phyloP scores from a whole-genome alignment of 2,329 filamentous ascomycete species.

The Alternaria solani region DNA sequence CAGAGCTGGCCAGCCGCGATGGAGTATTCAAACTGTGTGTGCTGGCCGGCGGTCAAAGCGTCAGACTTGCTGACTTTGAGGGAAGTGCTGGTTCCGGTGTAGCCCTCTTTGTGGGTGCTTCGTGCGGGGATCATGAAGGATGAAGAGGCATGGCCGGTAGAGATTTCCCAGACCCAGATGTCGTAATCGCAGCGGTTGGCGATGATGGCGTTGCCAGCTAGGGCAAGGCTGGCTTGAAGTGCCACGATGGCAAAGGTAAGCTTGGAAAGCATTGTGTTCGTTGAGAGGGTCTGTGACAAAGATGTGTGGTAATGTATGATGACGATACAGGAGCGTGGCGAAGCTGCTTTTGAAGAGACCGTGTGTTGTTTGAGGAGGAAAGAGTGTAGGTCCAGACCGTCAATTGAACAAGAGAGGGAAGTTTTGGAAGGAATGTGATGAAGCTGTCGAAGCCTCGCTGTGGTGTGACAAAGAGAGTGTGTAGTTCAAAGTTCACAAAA shows the following conservation, averaged over 20 bases:
- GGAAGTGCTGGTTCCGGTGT: constrained; percentile 27
- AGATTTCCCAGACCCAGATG: constrained; percentile 37
- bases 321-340: not conserved
- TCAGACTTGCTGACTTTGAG: constrained; percentile 39
- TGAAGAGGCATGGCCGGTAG: constrained; percentile 14
- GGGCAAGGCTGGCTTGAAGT: constrained; percentile 27
- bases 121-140: constrained; percentile 28
- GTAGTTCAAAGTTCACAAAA: not conserved
- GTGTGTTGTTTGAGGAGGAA: constrained; percentile 5
- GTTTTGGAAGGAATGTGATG: constrained; percentile 12
- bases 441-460: constrained; percentile 15
- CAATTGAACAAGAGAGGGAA: constrained; percentile 6
- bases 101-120: constrained; percentile 29
- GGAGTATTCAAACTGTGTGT: constrained; percentile 42
- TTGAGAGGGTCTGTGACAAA: constrained; percentile 5
- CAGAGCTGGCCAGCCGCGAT: constrained; percentile 28
- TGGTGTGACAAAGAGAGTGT: constrained; percentile 10
- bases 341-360: not conserved
- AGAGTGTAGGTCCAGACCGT: constrained; percentile 10
- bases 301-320: constrained; percentile 1
- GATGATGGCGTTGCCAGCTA: constrained; percentile 35
- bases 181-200: constrained; percentile 38
- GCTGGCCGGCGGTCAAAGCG: constrained; percentile 25
- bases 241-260: constrained; percentile 23
- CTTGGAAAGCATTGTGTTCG: constrained; percentile 30